Conservation (phyloP, 2,329 filamentous ascomycete species). For the Furcasterigmium sp. region DNA sequence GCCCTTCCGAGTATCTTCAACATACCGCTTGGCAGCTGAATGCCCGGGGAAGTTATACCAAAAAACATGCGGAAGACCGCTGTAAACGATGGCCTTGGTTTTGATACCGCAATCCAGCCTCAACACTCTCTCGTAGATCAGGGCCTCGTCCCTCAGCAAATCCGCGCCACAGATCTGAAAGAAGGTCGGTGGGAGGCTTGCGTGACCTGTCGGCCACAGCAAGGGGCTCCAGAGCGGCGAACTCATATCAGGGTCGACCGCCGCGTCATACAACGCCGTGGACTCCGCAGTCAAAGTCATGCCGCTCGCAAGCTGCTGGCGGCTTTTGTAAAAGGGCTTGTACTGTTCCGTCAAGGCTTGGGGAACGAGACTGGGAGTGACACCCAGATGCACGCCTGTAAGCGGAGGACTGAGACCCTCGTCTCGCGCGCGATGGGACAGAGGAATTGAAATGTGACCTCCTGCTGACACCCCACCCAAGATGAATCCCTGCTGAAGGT, state of each 20-base stretch:
- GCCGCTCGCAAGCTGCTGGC: slow-evolving; percentile 2
- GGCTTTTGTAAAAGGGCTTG: background rate
- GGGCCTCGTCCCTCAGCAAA: slow-evolving; percentile 7
- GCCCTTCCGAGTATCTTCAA: too few relatives aligned
- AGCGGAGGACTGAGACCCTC: slow-evolving; percentile 5
- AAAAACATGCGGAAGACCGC: too few relatives aligned
- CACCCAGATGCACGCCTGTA: slow-evolving; percentile 6
- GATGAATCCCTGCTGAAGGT: too few relatives aligned
- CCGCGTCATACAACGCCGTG: too few relatives aligned
- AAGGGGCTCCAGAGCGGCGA: slow-evolving; percentile 4
- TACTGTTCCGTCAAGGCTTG: background rate
- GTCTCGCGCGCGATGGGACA: slow-evolving; percentile 14
- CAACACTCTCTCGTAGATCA: slow-evolving; percentile 9
- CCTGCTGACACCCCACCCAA: too few relatives aligned
- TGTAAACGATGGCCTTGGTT: too few relatives aligned
- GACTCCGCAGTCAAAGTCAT: slow-evolving; percentile 1
- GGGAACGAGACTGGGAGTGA: slow-evolving; percentile 3
- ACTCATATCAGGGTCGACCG: too few relatives aligned
- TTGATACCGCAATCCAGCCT: background rate
- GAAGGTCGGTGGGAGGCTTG: slow-evolving; percentile 4
- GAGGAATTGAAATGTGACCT: slow-evolving; percentile 1
- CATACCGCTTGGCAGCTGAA: too few relatives aligned
- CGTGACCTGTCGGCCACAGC: too few relatives aligned
- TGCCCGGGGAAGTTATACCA: too few relatives aligned
- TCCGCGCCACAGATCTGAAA: slow-evolving; percentile 9